Base-by-base conservation (phyloP, 495 filamentous ascomycete species). In the Hyaloscypha hepaticicola region DNA sequence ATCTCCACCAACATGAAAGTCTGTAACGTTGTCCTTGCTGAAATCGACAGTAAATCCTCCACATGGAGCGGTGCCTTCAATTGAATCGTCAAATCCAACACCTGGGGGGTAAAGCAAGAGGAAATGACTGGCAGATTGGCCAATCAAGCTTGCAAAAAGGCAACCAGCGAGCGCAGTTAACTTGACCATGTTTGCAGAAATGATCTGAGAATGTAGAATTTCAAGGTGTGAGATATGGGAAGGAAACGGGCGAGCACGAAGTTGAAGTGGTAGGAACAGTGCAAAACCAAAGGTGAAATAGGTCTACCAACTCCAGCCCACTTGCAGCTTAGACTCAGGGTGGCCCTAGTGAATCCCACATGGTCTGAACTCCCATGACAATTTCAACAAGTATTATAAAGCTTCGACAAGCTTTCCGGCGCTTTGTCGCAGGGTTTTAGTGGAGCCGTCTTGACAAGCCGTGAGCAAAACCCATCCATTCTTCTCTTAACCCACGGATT, bases 1-100 rank as follows among this genome's bases (percentile, higher is more conserved):
- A 21, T 72, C 66, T 59, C 82, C 82, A 59, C 73, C 80, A 68
- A 85, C 81, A 63, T 80, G 78, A 75, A 84, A 83, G 57, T 82
- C 75, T 26, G 73, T 78, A 3, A 73, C 53, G 5, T 72, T 69
- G 51, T 75, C 70, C 14, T 21, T 68, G 55, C 64, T 41, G 50
- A 83, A 75, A 52, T 75, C 68, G 50, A 77, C 70, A 0, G 64
- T 64, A 66, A 78, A 76, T 53, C 81, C 77, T 53, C 83, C 83
- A 65, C 83, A 85, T 7, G 81, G 83, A 0, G 64, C 68, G 3
- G 64, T 69, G 60, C 25, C 63, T 61, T 83, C 77, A 16, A 73
- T 51, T n/a, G 72, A 65, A 28, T 84, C 81, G 33, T 77, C 66
- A 70, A 83, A 83, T 31, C 80, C 80, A 48, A 83, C 74, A 21